Base-by-base conservation (phyloP, 1,284 basidiomycete genomes). In the Anthracocystis walkeri region DNA sequence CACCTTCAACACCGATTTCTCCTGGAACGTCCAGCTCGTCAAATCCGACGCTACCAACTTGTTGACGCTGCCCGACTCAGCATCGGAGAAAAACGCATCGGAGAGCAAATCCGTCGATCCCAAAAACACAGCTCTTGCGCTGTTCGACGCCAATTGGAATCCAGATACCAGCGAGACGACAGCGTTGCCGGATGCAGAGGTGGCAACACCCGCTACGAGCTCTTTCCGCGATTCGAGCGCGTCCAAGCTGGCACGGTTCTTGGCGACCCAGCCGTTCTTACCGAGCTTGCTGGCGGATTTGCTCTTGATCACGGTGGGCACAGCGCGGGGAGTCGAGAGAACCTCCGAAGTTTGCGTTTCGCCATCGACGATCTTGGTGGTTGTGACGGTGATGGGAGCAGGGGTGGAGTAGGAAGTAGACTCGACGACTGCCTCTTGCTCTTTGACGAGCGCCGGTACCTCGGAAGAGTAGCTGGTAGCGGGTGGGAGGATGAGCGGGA, bases 21-120 rank as follows among this genome's bases (percentile, higher is more conserved):
- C 92, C 81, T 95, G 93, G 90, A 98, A 97, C 2, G 92, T 89
- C 96, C 96, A 99, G 20, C 90, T 89, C 2, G 91, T 89, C 54
- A 98, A 85, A 78, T 96, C 93, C 50, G 88, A 86, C 3, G 88
- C 88, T 63, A 97, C 91, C 46, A 89, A 89, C 16, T 87, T 86
- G 85, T 98, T 98, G 14, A 92, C 87, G 14, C 88, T 86, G n/a
- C 56, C 56, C 2, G 23, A 41, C 18, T 45, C 18, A 2, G 60
- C 3, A 16, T 54, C 49, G 0, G 49, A 51, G 44, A 77, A 46
- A 45, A 72, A 61, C 1, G 46, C 52, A 44, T 89, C 86, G 21
- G 89, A 90, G 85, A 98, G 92, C 66, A 95, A 77, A 8, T 92
- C 91, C 1, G 91, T 88, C 38, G 93, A 91, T 10, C 95, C 96